A percentile compares a stretch with the other conserved stretches of the same genome.
Evolutionary conservation across 2,329 filamentous ascomycete genomes (phyloP).

Genomic region (Cladorrhinum sp.): DNA sequence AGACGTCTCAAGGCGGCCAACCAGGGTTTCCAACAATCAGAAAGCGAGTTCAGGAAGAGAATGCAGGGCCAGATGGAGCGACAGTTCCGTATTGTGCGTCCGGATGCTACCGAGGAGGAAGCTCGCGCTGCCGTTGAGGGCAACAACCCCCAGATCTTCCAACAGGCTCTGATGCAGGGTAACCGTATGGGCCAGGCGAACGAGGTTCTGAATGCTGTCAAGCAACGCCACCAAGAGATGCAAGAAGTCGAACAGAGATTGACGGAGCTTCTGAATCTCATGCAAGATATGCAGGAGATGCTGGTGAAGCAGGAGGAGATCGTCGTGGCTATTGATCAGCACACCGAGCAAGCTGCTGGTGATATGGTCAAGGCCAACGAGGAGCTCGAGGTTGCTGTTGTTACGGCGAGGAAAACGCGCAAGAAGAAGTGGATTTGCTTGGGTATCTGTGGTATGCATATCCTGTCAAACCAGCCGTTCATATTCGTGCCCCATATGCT

Average conservation of each 20-base stretch:
- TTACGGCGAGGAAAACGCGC: slow-evolving; percentile 73
- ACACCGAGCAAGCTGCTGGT: slow-evolving; percentile 79
- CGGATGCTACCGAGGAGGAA: slow-evolving; percentile 75
- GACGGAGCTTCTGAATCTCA: slow-evolving; percentile 80
- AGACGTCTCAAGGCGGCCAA: slow-evolving; percentile 77
- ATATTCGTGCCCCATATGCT: slow-evolving; percentile 9
- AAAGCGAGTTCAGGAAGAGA: slow-evolving; percentile 75
- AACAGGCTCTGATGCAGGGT: slow-evolving; percentile 78
- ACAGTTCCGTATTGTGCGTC: slow-evolving; percentile 85
- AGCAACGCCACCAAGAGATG: slow-evolving; percentile 80
- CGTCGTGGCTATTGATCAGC: slow-evolving; percentile 78
- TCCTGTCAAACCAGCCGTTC: too few species aligned
- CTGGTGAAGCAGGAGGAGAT: slow-evolving; percentile 83
- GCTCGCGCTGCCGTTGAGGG: slow-evolving; percentile 75
- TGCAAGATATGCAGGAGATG: slow-evolving; percentile 83
- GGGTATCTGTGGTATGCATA: slow-evolving; percentile 61
- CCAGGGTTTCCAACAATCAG: slow-evolving; percentile 74
- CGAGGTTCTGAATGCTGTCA: slow-evolving; percentile 73
- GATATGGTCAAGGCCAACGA: slow-evolving; percentile 83
- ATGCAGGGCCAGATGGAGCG: slow-evolving; percentile 80
- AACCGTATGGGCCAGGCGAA: slow-evolving; percentile 79
- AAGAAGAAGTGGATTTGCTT: slow-evolving; percentile 98
- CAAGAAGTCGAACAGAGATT: slow-evolving; percentile 91
- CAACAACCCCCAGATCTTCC: slow-evolving; percentile 77
- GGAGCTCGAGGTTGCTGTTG: slow-evolving; percentile 77